phyloP scores from a whole-genome alignment of 2,329 filamentous ascomycete genomes.

The Sphaerulina vaccinii region DNA sequence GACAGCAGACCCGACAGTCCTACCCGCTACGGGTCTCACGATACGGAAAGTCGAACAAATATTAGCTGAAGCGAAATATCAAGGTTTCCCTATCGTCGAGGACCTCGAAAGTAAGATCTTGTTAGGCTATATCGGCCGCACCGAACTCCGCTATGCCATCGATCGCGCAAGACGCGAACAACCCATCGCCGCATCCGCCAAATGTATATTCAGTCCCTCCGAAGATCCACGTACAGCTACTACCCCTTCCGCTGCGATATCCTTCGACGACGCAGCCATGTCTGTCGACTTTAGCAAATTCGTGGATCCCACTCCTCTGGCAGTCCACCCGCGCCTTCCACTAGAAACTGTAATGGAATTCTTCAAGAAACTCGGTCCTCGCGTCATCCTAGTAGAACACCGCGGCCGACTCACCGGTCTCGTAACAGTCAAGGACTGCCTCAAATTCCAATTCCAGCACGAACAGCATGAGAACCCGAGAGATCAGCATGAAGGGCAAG shows the following conservation, averaged over 20 bases:
- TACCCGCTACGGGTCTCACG: constrained; percentile 72
- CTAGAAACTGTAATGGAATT: constrained; percentile 98
- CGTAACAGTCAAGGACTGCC: constrained; percentile 93
- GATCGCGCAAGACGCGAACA: constrained; percentile 72
- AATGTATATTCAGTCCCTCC: constrained; percentile 67
- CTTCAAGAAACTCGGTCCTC: constrained; percentile 95
- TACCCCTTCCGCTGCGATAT: constrained; percentile 42
- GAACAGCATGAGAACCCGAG: constrained; percentile 78
- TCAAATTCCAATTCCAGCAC: constrained; percentile 96
- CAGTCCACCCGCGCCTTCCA: constrained; percentile 84
- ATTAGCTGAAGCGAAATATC: constrained; percentile 75
- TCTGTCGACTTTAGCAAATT: constrained; percentile 80
- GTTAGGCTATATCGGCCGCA: constrained; percentile 88
- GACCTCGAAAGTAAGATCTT: constrained; percentile 68
- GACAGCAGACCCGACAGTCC: constrained; percentile 70
- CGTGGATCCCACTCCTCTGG: constrained; percentile 83
- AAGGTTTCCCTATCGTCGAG: constrained; percentile 90
- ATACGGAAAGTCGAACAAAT: constrained; percentile 75
- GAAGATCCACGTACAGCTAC: constrained; percentile 27
- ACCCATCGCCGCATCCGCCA: constrained; percentile 63
- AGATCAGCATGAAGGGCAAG: constrained; percentile 59
- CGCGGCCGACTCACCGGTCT: constrained; percentile 79
- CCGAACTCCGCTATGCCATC: constrained; percentile 86
- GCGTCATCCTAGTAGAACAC: constrained; percentile 90
- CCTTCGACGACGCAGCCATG: constrained; percentile 59